Evolutionary conservation across 495 filamentous ascomycete genomes (phyloP).

Genomic region (Hypomontagnella monticulosa): DNA sequence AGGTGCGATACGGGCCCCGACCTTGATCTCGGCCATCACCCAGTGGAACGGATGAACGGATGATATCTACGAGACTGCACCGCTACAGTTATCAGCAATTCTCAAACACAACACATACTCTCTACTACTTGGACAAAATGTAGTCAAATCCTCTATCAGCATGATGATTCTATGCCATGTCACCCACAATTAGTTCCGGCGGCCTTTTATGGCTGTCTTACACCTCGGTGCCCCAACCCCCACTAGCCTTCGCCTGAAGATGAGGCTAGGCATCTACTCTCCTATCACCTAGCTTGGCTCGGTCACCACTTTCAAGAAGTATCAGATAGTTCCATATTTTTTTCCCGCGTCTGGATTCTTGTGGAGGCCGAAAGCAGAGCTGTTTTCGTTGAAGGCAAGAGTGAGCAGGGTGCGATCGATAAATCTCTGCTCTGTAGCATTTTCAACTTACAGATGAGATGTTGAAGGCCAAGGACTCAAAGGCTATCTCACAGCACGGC

Average conservation of each 20-base stretch:
- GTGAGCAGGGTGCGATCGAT: constrained; percentile 9
- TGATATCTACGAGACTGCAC: not conserved
- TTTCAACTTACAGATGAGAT: constrained; percentile 3
- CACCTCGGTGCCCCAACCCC: constrained; percentile 1
- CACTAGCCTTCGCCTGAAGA: constrained; percentile 6
- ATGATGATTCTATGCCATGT: constrained; percentile 21
- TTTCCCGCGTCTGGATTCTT: constrained; percentile 13
- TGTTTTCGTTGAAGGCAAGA: constrained; percentile 10
- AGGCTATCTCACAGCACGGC: constrained; percentile 1
- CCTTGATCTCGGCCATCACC: not conserved
- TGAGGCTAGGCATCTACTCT: constrained; percentile 5
- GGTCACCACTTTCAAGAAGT: constrained; percentile 18
- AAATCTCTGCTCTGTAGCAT: constrained; percentile 9
- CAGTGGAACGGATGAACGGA: constrained; percentile 1
- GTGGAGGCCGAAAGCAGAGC: constrained; percentile 7
- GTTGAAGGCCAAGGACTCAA: not conserved
- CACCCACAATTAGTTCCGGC: constrained; percentile 5
- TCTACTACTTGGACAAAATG: constrained; percentile 18
- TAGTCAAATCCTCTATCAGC: constrained; percentile 22
- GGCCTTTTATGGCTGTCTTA: constrained; percentile 11
- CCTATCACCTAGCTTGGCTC: constrained; percentile 18
- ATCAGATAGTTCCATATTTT: constrained; percentile 33
- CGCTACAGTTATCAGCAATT: not conserved
- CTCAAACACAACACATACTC: not conserved
- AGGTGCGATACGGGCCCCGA: not conserved